Conservation (phyloP, 441 rosid genomes). For the Rhodomyrtus psidioides region DNA sequence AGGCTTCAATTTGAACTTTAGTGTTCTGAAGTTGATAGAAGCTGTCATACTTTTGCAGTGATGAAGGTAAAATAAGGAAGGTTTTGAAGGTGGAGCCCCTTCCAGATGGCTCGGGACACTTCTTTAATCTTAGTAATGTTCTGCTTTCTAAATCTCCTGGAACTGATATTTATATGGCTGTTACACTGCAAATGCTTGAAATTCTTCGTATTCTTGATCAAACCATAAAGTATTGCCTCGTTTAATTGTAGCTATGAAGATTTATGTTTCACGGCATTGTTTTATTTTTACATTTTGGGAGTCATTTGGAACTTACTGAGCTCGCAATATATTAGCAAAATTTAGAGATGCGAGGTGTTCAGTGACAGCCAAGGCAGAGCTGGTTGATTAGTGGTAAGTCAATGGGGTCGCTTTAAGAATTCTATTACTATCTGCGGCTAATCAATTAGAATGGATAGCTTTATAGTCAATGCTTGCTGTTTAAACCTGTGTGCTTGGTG, state of each 20-base stretch:
- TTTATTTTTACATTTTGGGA: neutral
- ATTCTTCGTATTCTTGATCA: neutral
- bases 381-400: neutral
- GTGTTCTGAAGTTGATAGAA: neutral
- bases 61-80: conserved; percentile 91
- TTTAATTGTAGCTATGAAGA: neutral
- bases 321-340: neutral
- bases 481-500: neutral
- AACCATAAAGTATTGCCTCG: neutral
- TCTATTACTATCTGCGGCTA: neutral
- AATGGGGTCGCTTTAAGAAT: neutral
- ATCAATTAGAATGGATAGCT: neutral
- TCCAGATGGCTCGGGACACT: conserved; percentile 91
- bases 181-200: neutral
- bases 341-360: neutral
- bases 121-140: conserved; percentile 81
- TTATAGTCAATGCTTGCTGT: neutral
- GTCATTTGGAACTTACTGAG: neutral
- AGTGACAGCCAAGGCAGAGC: neutral
- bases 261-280: neutral
- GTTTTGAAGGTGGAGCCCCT: conserved; percentile 91
- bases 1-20: neutral
- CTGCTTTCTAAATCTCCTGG: conserved; percentile 12
- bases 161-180: neutral
- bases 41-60: conserved; percentile 25